These are phyloP conservation scores for Pisolithus microcarpus DNA, from an alignment of 768 basidiomycete genomes.

Conservation along the genomic window DNA sequence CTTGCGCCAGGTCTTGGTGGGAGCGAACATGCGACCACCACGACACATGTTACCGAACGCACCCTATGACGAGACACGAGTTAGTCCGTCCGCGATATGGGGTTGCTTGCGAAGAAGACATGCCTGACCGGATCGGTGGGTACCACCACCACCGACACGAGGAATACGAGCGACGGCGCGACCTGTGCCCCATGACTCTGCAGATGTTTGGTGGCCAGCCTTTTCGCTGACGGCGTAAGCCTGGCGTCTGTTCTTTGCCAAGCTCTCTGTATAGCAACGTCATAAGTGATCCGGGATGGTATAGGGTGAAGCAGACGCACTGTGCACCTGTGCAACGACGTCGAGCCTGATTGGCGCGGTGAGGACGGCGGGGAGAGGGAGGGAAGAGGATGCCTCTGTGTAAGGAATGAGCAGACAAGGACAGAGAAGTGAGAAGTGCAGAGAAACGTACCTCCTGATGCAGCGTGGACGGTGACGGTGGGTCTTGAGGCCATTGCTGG, in stretches of 20 bases:
- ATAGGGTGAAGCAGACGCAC: slow-evolving; percentile 45
- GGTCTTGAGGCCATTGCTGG: slow-evolving; percentile 85
- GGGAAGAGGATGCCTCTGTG: slow-evolving; percentile 77
- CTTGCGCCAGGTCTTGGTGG: slow-evolving; percentile 98
- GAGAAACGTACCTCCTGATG: slow-evolving; percentile 68
- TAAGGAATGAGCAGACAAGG: slow-evolving; percentile 5
- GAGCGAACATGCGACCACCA: slow-evolving; percentile 99
- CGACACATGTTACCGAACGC: slow-evolving; percentile 99
- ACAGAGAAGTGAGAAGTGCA: neutral
- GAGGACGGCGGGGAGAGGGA: slow-evolving; percentile 91
- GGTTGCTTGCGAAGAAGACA: neutral
- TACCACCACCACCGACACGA: slow-evolving; percentile 98
- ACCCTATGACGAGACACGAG: slow-evolving; percentile 43
- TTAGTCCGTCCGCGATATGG: neutral
- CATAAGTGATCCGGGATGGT: slow-evolving; percentile 7
- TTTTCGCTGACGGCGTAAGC: slow-evolving; percentile 95
- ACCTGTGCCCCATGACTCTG: slow-evolving; percentile 99
- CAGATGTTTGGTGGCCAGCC: slow-evolving; percentile 98
- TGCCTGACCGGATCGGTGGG: slow-evolving; percentile 96
- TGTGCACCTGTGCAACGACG: slow-evolving; percentile 98
- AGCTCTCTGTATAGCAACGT: slow-evolving; percentile 59
- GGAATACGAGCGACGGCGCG: slow-evolving; percentile 99
- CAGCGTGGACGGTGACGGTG: slow-evolving; percentile 77
- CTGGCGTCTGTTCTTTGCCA: slow-evolving; percentile 97
- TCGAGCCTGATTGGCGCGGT: slow-evolving; percentile 98